Percentiles rank a stretch among this genome's conserved stretches.
Evolutionary conservation across 306 rosid genomes (phyloP).

Genomic region (Cajanus cajan): DNA sequence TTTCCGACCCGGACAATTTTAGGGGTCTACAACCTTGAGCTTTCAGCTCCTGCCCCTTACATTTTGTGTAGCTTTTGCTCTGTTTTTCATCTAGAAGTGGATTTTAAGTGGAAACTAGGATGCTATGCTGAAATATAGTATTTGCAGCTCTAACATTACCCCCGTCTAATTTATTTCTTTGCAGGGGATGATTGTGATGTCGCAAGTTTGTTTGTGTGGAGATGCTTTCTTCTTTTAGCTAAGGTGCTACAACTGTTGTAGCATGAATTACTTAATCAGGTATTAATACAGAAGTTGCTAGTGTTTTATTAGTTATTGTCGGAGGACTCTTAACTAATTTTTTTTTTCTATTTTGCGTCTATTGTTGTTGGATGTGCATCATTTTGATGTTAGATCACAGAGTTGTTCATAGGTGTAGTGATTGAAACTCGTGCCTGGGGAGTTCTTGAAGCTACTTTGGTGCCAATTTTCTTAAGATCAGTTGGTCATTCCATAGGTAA

Average conservation of each 20-base stretch:
- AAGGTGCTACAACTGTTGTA: conserved; percentile 43
- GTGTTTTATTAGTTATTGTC: conserved; percentile 11
- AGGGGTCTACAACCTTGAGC: too few species aligned
- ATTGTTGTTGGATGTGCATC: conserved; percentile 18
- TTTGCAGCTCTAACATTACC: neutral
- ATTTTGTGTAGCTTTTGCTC: neutral
- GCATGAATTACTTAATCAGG: conserved; percentile 69
- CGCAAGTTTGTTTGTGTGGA: conserved; percentile 51
- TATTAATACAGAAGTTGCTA: conserved; percentile 26
- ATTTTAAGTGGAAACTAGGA: conserved; percentile 4
- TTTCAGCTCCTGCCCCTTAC: neutral
- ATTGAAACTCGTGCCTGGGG: conserved; percentile 53
- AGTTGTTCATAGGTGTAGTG: conserved; percentile 57
- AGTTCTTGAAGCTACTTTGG: conserved; percentile 58
- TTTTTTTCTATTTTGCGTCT: neutral
- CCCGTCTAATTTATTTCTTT: conserved; percentile 17
- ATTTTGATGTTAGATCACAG: conserved; percentile 57
- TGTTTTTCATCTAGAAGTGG: conserved; percentile 2
- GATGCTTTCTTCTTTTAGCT: conserved; percentile 72
- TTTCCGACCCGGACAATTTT: too few species aligned
- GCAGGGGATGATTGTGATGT: conserved; percentile 51
- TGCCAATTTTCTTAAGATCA: conserved; percentile 63
- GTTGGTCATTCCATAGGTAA: conserved; percentile 56
- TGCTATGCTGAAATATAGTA: conserved; percentile 12
- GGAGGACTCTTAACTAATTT: neutral